Base-by-base conservation (phyloP, 805 yeast species). In the Candida corydali region DNA sequence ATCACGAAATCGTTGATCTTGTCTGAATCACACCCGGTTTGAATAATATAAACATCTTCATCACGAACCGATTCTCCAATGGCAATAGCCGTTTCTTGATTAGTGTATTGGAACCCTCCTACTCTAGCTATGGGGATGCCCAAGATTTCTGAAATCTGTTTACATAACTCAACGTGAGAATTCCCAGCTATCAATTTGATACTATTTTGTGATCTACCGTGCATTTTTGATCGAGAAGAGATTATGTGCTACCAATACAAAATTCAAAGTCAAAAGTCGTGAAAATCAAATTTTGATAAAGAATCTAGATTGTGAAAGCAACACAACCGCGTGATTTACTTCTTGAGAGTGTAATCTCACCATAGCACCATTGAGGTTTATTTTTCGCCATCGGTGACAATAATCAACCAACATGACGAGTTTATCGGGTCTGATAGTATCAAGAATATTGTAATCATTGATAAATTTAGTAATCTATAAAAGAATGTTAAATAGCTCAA, bases 161-260 rank as follows among this genome's bases (percentile, higher is more conserved):
- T 73, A n/a, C 95, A 84, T 31, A 91, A 74, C 34, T 78, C 84
- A 2, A 89, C 88, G 57, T 91, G 98, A 1, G 94, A 85, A 59
- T 86, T 86, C 14, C 80, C 82, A 3, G 76, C 59, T 37, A 76
- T 51, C 22, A 76, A 55, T 47, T 71, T 75, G 41, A 76, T 75
- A 27, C 73, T 60, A 49, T 76, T 76, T 31, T 50, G 64, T 14
- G 39, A 38, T 18, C 43, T 27, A 7, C 37, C 40, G 23, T 39
- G 43, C 43, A 39, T 38, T 20, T 23, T 17, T 17, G n/a, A 20
- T 19, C 24, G 28, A 24, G 8, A 29, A 10, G 17, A 15, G 15
- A 16, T 20, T 20, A 7, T 16, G 7, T 6, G 32, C 32, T 29
- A 29, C 32, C 32, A 29, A 16, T 7, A n/a, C n/a, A n/a, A 23